Percentiles rank a stretch among this genome's conserved stretches.
phyloP scores from a whole-genome alignment of 2,329 filamentous ascomycete genomes.

The Aspergillus sp. region DNA sequence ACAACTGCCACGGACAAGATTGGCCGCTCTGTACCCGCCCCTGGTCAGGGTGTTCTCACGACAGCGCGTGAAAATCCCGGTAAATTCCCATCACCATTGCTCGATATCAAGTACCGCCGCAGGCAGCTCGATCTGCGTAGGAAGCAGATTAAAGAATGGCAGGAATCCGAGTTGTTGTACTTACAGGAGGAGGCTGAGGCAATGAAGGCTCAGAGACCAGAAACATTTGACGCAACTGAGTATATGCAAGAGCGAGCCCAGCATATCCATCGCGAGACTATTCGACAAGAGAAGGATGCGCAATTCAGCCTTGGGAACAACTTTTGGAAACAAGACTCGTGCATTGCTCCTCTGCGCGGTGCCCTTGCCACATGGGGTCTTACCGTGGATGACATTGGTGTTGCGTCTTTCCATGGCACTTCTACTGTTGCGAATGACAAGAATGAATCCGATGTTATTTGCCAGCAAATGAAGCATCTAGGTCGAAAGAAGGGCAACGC shows the following conservation, averaged over 20 bases:
- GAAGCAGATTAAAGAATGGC: slow-evolving; percentile 94
- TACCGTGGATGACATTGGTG: slow-evolving; percentile 90
- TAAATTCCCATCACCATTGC: slow-evolving; percentile 90
- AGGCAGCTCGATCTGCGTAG: slow-evolving; percentile 92
- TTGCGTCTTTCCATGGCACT: slow-evolving; percentile 98
- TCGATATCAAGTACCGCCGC: slow-evolving; percentile 96
- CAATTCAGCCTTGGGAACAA: slow-evolving; percentile 92
- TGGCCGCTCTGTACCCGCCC: slow-evolving; percentile 92
- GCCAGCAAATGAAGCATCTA: slow-evolving; percentile 91
- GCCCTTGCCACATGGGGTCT: slow-evolving; percentile 97
- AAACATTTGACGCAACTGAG: slow-evolving; percentile 75
- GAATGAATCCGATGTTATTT: slow-evolving; percentile 97
- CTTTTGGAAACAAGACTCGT: slow-evolving; percentile 96
- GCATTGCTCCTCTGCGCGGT: slow-evolving; percentile 92
- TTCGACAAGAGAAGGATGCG: slow-evolving; percentile 88
- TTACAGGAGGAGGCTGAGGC: slow-evolving; percentile 89
- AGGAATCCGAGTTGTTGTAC: slow-evolving; percentile 90
- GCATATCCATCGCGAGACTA: slow-evolving; percentile 86
- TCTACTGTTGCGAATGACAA: slow-evolving; percentile 99
- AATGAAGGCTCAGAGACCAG: slow-evolving; percentile 74
- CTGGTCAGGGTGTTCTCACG: slow-evolving; percentile 94
- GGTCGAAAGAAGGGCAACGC: slow-evolving; percentile 96
- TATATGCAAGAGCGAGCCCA: slow-evolving; percentile 81
- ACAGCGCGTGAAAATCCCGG: slow-evolving; percentile 86
- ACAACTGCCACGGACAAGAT: slow-evolving; percentile 99